These are phyloP conservation scores for Zymoseptoria ardabiliae DNA, from an alignment of 2,329 filamentous ascomycete genomes.

Conservation along the genomic window DNA sequence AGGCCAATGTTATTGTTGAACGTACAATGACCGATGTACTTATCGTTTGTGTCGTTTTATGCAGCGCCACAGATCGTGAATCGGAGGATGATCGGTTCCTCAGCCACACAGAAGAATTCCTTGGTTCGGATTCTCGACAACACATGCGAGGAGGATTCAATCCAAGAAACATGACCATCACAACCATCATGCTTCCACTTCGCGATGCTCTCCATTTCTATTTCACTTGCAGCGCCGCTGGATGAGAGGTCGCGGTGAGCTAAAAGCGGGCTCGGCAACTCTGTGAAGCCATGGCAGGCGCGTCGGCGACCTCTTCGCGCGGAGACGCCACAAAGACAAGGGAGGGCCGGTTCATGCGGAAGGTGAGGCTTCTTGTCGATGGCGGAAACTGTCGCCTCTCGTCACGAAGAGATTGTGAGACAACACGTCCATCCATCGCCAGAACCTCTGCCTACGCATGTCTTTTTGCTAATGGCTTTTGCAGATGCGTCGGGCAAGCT, in stretches of 20 bases:
- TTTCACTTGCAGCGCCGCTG: background rate
- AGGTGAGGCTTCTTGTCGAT: background rate
- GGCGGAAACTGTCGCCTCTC: background rate
- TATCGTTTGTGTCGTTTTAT: background rate
- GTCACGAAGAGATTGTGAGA: too few relatives aligned
- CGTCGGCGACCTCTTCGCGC: background rate
- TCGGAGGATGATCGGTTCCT: background rate
- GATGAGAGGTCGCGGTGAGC: background rate
- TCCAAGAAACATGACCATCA: background rate
- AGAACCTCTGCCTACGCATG: too few relatives aligned
- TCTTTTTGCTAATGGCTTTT: background rate
- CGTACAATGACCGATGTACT: too few relatives aligned
- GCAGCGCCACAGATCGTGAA: background rate
- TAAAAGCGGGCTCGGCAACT: background rate
- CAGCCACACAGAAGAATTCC: background rate
- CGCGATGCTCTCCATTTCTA: background rate
- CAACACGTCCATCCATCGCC: too few relatives aligned
- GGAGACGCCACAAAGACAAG: background rate
- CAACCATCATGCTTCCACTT: background rate
- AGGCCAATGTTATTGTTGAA: too few relatives aligned
- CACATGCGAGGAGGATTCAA: background rate
- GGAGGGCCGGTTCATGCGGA: background rate
- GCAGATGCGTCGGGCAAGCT: conserved; percentile 68
- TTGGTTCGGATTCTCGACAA: background rate
- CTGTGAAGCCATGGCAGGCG: background rate